Evolutionary conservation across 768 basidiomycete species (phyloP), one percentile per base, ranked within the genome.

Genomic region (Tricholoma terreum): DNA sequence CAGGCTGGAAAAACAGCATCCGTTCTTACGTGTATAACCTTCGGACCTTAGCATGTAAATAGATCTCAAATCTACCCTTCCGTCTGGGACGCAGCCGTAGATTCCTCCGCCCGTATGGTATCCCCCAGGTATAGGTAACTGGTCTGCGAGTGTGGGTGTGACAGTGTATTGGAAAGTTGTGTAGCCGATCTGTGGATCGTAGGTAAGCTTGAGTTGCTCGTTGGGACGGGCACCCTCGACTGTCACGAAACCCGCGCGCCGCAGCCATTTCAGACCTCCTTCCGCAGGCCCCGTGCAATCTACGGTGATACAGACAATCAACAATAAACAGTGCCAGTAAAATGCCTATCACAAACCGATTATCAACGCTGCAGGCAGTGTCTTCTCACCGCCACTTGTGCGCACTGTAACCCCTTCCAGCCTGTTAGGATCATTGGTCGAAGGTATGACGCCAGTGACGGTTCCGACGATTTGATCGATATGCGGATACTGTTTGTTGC

Each of bases 221-320:
- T 27, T 22, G 1, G 40, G 40, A 9, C 10, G 17, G 19, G 8
- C 2, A 7, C 4, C 49, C 17, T 38, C 46, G 52, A n/a, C 4
- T 22, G 9, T 24, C 17, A 59, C 66, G 52, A 65, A 71, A 21
- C 65, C 64, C 5, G 62, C 58, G n/a, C 57, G 60, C 22, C 59
- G 53, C 6, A 74, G 60, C 67, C 67, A 70, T 42, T 66, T 69
- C 1, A 64, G 22, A 19, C 68, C 72, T 8, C 64, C 63, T 21
- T 64, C 60, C 6, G 67, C 54, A 8, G 65, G 57, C 1, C 73
- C 73, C 3, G 71, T 71, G 50, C 71, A 71, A 57, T 74, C 73
- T 73, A 33, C 10, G 22, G 12, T 19, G n/a, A 36, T 42, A 6
- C 7, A 12, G 22, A 11, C 27, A 11, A 15, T 4, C 14, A 27